Evolutionary conservation across 2,329 filamentous ascomycete genomes (phyloP), one percentile per base, ranked within the genome.

Genomic region (Sclerotinia borealis): DNA sequence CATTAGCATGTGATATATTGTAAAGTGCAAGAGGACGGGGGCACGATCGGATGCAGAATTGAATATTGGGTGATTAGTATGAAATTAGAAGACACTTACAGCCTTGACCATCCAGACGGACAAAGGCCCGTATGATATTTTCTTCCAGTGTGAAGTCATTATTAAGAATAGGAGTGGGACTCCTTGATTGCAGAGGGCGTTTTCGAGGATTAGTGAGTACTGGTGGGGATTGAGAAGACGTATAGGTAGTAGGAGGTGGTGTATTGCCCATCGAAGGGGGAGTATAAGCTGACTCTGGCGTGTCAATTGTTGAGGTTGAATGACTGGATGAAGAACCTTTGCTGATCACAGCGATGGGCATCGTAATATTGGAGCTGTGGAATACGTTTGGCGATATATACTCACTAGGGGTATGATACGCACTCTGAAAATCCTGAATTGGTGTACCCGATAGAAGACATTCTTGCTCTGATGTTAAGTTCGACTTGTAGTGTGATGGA

Each of bases 61-160:
- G 22, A 45, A 45, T 1, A n/a, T 22, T 34, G 8, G 27, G 4
- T 11, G 4, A 43, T 15, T 6, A 45, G 17, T 25, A 3, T 17
- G 11, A 55, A 58, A 22, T 17, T 25, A 4, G 15, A 41, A 37
- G 11, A 13, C 6, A 60, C 60, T 62, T 62, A 62, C 60, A 63
- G 13, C 67, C 65, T 49, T 68, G 68, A 8, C 69, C 70, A 50
- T 72, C 68, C 8, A 72, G 61, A 8, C 70, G 66, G 2, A 70
- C 67, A 43, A 73, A 72, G 1, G 68, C 68, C 48, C 71, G 71
- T 25, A 73, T 69, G 13, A 73, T 64, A 22, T 66, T 66, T 47
- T 73, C 70, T 65, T 73, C 72, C 31, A 73, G 68, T 6, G 56
- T 58, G 10, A 69, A 50, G 41, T 73, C 68, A 36, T 68, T 70